Evolutionary conservation across 805 yeast species (phyloP).

Genomic region (Barnettozyma populi): DNA sequence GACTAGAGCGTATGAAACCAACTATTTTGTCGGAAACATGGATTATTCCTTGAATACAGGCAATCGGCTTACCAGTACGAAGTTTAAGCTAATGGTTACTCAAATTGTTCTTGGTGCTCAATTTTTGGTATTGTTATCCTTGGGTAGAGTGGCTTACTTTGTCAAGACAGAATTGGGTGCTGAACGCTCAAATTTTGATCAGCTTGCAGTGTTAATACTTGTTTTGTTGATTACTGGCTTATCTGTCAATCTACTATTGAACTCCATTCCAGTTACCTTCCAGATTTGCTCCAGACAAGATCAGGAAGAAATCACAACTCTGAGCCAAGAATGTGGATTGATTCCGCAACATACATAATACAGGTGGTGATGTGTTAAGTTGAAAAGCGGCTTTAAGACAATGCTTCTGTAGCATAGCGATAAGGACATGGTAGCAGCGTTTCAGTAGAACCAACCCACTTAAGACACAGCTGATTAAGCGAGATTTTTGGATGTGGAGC

Average conservation of each 20-base stretch:
- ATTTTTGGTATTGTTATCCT: slow-evolving; percentile 1
- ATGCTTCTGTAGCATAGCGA: background rate
- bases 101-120: slow-evolving; percentile 3
- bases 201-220: slow-evolving; percentile 4
- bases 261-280: slow-evolving; percentile 4
- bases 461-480: no score
- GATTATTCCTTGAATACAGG: background rate
- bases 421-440: no score
- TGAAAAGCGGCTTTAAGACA: background rate
- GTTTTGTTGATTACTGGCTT: slow-evolving; percentile 4
- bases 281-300: background rate
- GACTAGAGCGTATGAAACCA: background rate
- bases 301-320: background rate
- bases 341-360: no score
- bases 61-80: background rate
- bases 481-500: no score
- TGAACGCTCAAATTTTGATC: slow-evolving; percentile 2
- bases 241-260: slow-evolving; percentile 3
- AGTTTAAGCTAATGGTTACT: background rate
- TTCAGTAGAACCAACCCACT: no score
- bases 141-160: slow-evolving; percentile 3
- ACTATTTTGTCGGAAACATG: background rate
- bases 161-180: slow-evolving; percentile 3
- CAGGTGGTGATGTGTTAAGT: no score
- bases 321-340: background rate